Evolutionary conservation across 345 rosid species (phyloP).

Genomic region (Moringa oleifera): DNA sequence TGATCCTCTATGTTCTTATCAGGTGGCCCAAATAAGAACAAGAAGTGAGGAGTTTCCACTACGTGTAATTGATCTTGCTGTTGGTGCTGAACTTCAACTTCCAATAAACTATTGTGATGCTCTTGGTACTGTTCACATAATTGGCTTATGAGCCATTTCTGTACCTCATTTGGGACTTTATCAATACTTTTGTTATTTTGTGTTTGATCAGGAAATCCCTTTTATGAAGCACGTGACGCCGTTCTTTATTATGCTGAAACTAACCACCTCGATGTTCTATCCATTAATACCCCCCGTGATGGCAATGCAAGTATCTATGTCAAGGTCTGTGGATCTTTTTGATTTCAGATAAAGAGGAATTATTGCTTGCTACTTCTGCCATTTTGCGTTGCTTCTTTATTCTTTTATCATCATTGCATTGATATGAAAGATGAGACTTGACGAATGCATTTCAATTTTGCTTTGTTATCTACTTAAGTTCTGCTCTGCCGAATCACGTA

Average conservation of each 20-base stretch:
- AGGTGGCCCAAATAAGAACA: conserved; percentile 88
- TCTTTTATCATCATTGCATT: neutral
- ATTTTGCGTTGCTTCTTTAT: neutral
- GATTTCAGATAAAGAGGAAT: neutral
- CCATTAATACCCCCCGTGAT: conserved; percentile 32
- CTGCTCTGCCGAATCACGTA: neutral
- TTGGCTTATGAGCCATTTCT: conserved; percentile 10
- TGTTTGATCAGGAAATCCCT: conserved; percentile 55
- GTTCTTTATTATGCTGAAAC: conserved; percentile 50
- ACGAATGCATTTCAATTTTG: neutral
- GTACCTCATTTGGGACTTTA: conserved; percentile 9
- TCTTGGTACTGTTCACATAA: conserved; percentile 40
- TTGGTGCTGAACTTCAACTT: conserved; percentile 72
- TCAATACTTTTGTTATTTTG: conserved; percentile 16
- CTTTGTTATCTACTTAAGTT: neutral
- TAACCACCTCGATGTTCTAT: conserved; percentile 64
- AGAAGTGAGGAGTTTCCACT: conserved; percentile 37
- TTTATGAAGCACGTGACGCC: conserved; percentile 66
- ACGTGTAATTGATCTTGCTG: conserved; percentile 54
- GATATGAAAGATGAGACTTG: neutral
- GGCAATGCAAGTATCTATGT: conserved; percentile 40
- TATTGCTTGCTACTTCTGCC: conserved; percentile 2
- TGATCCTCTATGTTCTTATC: conserved; percentile 11
- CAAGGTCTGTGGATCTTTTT: conserved; percentile 46
- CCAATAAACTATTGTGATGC: conserved; percentile 61